A percentile compares a stretch with the other conserved stretches of the same genome.
phyloP scores from a whole-genome alignment of 768 basidiomycete species.

The Mrakia hoshinonis region DNA sequence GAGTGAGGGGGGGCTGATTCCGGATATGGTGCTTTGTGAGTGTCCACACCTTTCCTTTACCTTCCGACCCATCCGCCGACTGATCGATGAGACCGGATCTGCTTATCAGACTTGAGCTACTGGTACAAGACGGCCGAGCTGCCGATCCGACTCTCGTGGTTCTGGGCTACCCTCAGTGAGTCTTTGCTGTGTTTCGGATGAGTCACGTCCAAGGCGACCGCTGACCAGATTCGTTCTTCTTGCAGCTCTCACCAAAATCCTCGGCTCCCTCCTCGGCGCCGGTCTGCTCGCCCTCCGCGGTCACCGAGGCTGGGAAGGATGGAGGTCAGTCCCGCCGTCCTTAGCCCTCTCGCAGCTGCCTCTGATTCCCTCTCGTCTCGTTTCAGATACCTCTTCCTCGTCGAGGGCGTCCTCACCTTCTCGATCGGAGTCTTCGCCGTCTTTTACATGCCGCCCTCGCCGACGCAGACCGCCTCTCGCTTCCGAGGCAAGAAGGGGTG shows the following conservation, averaged over 20 bases:
- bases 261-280: constrained; percentile 12
- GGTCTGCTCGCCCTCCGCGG: constrained; percentile 23
- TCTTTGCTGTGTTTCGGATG: constrained; percentile 30
- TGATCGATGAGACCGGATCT: too few relatives aligned
- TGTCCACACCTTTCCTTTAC: too few relatives aligned
- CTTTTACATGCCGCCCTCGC: constrained; percentile 55
- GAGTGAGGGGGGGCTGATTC: constrained; percentile 31
- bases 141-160: constrained; percentile 46
- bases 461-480: constrained; percentile 57
- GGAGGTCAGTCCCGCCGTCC: neutral
- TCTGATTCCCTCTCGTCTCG: too few relatives aligned
- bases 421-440: constrained; percentile 50
- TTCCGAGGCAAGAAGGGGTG: constrained; percentile 53
- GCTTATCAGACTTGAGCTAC: constrained; percentile 30
- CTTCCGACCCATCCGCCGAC: too few relatives aligned
- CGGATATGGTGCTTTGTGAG: constrained; percentile 31
- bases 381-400: constrained; percentile 31
- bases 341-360: neutral
- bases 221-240: too few relatives aligned
- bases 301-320: constrained; percentile 27
- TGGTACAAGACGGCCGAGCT: constrained; percentile 34
- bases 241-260: neutral
- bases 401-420: constrained; percentile 47
- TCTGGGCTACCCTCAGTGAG: constrained; percentile 42
- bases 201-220: too few relatives aligned